Evolutionary conservation across 1,139 yeast genomes (phyloP).

Genomic region (Ogataea hybrid): DNA sequence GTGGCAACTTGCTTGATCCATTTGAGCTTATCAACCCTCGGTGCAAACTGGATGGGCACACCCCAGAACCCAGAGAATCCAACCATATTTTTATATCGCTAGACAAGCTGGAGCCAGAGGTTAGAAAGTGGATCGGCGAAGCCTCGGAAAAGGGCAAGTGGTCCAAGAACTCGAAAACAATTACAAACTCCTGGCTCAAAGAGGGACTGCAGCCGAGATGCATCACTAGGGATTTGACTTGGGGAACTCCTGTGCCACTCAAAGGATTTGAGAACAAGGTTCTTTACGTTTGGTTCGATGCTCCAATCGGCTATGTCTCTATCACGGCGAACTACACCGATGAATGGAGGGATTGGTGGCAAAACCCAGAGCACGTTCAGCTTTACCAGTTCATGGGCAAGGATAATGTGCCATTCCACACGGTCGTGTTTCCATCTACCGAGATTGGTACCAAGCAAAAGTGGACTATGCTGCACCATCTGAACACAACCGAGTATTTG

Average conservation of each 20-base stretch:
- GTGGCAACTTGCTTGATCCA: constrained; percentile 88
- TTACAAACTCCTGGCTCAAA: constrained; percentile 89
- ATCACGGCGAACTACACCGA: constrained; percentile 90
- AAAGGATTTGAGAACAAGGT: constrained; percentile 83
- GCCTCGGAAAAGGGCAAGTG: constrained; percentile 74
- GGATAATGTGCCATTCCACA: constrained; percentile 98
- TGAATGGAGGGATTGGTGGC: constrained; percentile 91
- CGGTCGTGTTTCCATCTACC: constrained; percentile 94
- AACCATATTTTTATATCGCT: constrained; percentile 83
- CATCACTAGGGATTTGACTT: constrained; percentile 91
- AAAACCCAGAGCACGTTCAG: constrained; percentile 74
- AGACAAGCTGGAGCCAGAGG: constrained; percentile 75
- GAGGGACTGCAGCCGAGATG: constrained; percentile 94
- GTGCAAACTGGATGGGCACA: constrained; percentile 84
- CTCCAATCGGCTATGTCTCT: constrained; percentile 93
- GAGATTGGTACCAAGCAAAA: constrained; percentile 82
- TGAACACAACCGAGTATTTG: constrained; percentile 92
- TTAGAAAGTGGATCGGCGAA: constrained; percentile 69
- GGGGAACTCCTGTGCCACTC: constrained; percentile 99
- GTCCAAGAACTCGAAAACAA: constrained; percentile 87
- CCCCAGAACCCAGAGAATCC: constrained; percentile 78
- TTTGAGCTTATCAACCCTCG: constrained; percentile 92
- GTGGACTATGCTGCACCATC: constrained; percentile 91
- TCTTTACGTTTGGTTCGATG: constrained; percentile 98
- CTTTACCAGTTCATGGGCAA: constrained; percentile 98